These are phyloP conservation scores for Parasarocladium wereldwijsianum DNA, from an alignment of 2,329 filamentous ascomycete genomes.

Conservation along the genomic window DNA sequence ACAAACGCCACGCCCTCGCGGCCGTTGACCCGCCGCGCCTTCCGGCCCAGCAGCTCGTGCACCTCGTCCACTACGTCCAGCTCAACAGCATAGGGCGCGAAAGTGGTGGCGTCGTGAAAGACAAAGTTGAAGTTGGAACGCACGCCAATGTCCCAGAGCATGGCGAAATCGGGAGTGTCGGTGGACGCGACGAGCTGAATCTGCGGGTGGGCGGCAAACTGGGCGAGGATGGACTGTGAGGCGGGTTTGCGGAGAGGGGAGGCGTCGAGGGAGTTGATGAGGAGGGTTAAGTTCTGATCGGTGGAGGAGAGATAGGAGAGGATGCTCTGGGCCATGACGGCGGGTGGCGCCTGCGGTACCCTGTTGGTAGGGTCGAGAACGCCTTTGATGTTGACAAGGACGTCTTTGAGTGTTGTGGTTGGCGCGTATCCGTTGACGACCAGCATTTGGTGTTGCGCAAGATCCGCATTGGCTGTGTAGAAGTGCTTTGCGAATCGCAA, in stretches of 20 bases:
- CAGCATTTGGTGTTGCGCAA: constrained; percentile 38
- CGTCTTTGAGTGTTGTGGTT: constrained; percentile 50
- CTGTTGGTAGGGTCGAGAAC: constrained; percentile 39
- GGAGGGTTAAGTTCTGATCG: constrained; percentile 40
- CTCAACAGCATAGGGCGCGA: constrained; percentile 57
- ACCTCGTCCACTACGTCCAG: constrained; percentile 82
- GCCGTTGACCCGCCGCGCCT: constrained; percentile 65
- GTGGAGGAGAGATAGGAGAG: constrained; percentile 40
- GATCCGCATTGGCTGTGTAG: constrained; percentile 13
- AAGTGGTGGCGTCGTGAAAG: constrained; percentile 92
- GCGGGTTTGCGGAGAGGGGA: constrained; percentile 55
- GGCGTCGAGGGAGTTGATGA: constrained; percentile 82
- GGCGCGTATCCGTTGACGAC: constrained; percentile 76
- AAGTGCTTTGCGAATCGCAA: constrained; percentile 63
- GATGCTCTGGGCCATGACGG: constrained; percentile 53
- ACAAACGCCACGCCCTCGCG: constrained; percentile 89
- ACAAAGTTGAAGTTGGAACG: constrained; percentile 71
- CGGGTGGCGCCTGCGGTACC: constrained; percentile 45
- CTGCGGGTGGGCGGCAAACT: constrained; percentile 57
- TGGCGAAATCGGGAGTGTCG: constrained; percentile 73
- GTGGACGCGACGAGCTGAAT: constrained; percentile 66
- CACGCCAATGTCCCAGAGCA: constrained; percentile 83
- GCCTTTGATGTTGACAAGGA: constrained; percentile 52
- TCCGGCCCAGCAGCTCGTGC: constrained; percentile 71
- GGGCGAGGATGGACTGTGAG: constrained; percentile 59